Base-by-base conservation (phyloP, 2,329 filamentous ascomycete genomes). In the Fusarium sororula region DNA sequence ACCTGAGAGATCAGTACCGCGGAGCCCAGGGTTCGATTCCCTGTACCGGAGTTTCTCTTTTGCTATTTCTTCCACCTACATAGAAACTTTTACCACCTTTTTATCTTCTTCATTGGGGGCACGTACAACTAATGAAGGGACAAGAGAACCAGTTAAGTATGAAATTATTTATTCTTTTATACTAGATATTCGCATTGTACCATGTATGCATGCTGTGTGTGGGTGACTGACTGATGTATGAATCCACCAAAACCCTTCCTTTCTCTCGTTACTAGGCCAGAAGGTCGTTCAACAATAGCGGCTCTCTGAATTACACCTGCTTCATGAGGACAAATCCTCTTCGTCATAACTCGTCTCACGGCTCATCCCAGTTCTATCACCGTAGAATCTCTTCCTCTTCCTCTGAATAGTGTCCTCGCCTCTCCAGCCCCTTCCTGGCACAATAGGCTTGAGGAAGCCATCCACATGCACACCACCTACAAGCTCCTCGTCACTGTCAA, bases 391-490 rank as follows among this genome's bases (percentile, higher is more conserved):
- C 75, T 79, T 80, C 62, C 78, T 77, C 74, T 77, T 82, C 55
- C 80, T 78, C 53, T 70, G 65, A 4, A 60, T 64, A 7, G 66
- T 63, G 39, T 85, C 83, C 39, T 79, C 81, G 4, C 80, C 83
- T 45, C 85, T 80, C 88, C 87, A 90, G 0, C 87, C 88, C 48
- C 78, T 81, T 12, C 84, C 82, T 2, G 84, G 80, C 65, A 84
- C 82, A 59, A 93, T 85, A 8, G 88, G 87, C 77, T 85, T 84
- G 75, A 94, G 74, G 76, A 92, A 94, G 1, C 92, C 90, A 79
- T 94, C 92, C 3, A 90, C 87, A 75, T 93, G 92, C 26, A 93
- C 89, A 0, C 86, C 91, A 1, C 91, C 92, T 14, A 85, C 74
- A 76, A 90, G 87, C 76, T 90, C 89, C 64, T 87, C 88, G 75